Percentiles rank a stretch among this genome's conserved stretches.
Evolutionary conservation across 805 yeast genomes (phyloP).

Genomic region (Ogataea parapolymorpha): DNA sequence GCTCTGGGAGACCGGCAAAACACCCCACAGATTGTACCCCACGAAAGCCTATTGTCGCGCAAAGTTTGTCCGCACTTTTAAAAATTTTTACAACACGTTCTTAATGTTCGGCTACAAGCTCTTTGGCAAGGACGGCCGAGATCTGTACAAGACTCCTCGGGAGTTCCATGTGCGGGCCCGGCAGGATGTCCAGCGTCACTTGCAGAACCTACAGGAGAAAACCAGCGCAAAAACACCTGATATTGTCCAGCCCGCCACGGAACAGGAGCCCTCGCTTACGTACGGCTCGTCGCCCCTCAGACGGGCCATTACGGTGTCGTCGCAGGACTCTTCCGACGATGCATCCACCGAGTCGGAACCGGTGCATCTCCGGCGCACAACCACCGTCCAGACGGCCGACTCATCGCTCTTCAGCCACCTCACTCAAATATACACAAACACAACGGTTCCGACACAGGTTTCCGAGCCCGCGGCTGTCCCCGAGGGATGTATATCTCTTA

Average conservation of each 20-base stretch:
- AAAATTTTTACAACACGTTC: conserved; percentile 2
- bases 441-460: conserved; percentile 20
- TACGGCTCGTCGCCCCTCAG: conserved; percentile 35
- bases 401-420: conserved; percentile 26
- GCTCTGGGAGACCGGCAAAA: neutral
- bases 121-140: conserved; percentile 26
- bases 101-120: conserved; percentile 33
- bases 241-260: neutral
- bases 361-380: conserved; percentile 4
- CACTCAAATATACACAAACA: conserved; percentile 29
- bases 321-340: conserved; percentile 18
- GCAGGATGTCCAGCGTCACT: conserved; percentile 30
- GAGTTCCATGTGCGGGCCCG: conserved; percentile 33
- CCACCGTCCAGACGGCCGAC: conserved; percentile 17
- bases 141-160: conserved; percentile 29
- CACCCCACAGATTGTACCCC: conserved; percentile 5
- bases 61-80: conserved; percentile 7
- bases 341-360: conserved; percentile 17
- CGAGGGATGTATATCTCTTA: conserved; percentile 30
- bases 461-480: neutral
- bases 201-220: conserved; percentile 16
- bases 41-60: conserved; percentile 2
- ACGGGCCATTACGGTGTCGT: conserved; percentile 23
- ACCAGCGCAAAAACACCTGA: neutral
- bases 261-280: conserved; percentile 13